phyloP scores from a whole-genome alignment of 441 rosid genomes.

The Capsella rubella region DNA sequence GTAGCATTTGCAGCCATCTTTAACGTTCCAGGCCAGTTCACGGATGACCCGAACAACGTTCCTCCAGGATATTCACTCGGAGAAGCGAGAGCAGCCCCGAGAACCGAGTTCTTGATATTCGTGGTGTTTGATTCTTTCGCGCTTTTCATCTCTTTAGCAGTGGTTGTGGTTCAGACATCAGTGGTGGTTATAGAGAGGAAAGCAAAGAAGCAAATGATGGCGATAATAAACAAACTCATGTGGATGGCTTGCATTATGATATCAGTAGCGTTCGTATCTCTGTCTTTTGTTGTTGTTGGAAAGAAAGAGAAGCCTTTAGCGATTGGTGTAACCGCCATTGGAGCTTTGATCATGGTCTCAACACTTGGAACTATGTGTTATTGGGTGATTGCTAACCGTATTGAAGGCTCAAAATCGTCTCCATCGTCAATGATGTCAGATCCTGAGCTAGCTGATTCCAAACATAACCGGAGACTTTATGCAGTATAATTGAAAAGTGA shows the following conservation, averaged over 20 bases:
- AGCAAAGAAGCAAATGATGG: constrained; percentile 94
- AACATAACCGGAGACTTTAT: constrained; percentile 63
- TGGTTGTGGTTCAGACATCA: constrained; percentile 93
- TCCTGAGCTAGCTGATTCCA: constrained; percentile 61
- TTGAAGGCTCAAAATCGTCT: constrained; percentile 65
- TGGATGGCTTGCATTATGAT: constrained; percentile 88
- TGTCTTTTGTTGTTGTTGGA: constrained; percentile 70
- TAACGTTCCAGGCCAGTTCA: constrained; percentile 82
- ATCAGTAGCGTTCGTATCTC: constrained; percentile 76
- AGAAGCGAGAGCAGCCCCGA: constrained; percentile 70
- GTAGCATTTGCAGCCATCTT: constrained; percentile 96
- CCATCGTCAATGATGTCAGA: constrained; percentile 67
- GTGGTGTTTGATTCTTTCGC: constrained; percentile 82
- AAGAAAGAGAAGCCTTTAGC: constrained; percentile 56
- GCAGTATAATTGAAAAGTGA: constrained; percentile 57
- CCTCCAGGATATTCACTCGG: constrained; percentile 62
- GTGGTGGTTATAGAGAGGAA: constrained; percentile 89
- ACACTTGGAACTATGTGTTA: constrained; percentile 72
- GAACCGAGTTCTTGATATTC: constrained; percentile 70
- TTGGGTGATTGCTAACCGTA: constrained; percentile 65
- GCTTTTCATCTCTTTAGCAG: constrained; percentile 89
- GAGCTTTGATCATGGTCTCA: constrained; percentile 61
- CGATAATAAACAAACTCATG: constrained; percentile 86
- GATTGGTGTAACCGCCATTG: constrained; percentile 52
- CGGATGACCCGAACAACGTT: constrained; percentile 52